Evolutionary conservation across 495 filamentous ascomycete genomes (phyloP).

Genomic region (Opeltia flavorubescens): DNA sequence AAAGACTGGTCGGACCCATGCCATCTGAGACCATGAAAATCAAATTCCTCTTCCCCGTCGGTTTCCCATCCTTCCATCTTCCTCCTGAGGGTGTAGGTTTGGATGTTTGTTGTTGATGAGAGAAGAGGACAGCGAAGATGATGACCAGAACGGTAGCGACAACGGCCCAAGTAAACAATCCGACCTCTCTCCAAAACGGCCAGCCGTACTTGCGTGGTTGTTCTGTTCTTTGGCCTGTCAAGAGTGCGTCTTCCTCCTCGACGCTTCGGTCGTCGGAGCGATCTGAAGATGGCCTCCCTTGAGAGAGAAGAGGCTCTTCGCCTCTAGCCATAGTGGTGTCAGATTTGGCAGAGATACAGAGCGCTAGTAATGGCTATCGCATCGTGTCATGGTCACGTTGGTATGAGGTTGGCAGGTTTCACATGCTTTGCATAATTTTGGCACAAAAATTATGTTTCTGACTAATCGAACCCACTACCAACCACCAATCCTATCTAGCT

Average conservation of each 20-base stretch:
- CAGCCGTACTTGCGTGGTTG: constrained; percentile 23
- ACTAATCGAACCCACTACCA: no score
- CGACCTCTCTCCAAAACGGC: constrained; percentile 51
- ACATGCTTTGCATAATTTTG: no score
- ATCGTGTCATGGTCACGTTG: neutral
- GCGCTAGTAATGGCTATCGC: no score
- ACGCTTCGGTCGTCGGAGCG: constrained; percentile 30
- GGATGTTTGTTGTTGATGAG: constrained; percentile 41
- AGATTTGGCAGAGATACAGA: neutral
- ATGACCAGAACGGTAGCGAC: constrained; percentile 71
- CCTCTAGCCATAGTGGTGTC: constrained; percentile 25
- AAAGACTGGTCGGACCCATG: constrained; percentile 88
- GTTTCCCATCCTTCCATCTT: constrained; percentile 33
- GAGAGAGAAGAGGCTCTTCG: constrained; percentile 29
- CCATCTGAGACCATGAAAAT: constrained; percentile 99
- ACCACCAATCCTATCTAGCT: no score
- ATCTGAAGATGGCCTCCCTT: constrained; percentile 28
- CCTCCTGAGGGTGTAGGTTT: constrained; percentile 12
- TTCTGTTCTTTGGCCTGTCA: constrained; percentile 41
- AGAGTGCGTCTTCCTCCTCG: constrained; percentile 51
- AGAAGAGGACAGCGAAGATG: constrained; percentile 58
- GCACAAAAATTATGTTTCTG: no score
- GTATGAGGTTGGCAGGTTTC: no score
- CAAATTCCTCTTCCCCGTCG: constrained; percentile 71
- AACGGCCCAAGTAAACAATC: constrained; percentile 74